Percentiles rank a stretch among this genome's conserved stretches.
Evolutionary conservation across 768 basidiomycete species (phyloP).

Genomic region (Termitomyces sp.): DNA sequence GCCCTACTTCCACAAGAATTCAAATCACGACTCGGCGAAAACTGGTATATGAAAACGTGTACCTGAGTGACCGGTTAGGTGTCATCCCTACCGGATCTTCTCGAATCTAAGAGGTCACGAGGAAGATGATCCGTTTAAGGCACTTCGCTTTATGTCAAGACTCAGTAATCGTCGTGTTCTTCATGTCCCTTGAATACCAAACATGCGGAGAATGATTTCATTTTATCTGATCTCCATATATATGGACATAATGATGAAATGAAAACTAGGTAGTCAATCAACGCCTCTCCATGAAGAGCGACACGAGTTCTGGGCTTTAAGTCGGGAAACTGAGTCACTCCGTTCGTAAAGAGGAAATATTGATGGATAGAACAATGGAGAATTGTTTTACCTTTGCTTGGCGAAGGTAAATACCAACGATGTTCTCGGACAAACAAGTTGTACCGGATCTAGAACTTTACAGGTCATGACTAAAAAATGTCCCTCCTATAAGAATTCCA

Average conservation of each 20-base stretch:
- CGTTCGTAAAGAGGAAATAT: background rate
- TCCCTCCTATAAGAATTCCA: background rate
- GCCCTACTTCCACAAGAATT: too few species aligned
- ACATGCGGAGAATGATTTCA: conserved; percentile 31
- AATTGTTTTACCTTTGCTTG: background rate
- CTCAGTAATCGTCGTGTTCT: background rate
- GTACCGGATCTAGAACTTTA: background rate
- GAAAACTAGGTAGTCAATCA: background rate
- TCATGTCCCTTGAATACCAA: conserved; percentile 16
- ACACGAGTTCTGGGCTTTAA: background rate
- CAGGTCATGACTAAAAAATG: too few species aligned
- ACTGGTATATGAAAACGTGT: too few species aligned
- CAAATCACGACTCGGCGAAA: too few species aligned
- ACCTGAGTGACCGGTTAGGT: background rate
- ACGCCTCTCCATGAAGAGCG: background rate
- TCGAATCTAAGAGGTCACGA: conserved; percentile 26
- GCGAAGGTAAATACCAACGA: background rate
- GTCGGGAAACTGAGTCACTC: background rate
- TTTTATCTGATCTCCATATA: conserved; percentile 24
- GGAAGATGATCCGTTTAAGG: conserved; percentile 29
- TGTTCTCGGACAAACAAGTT: background rate
- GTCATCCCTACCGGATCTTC: conserved; percentile 21
- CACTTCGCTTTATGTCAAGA: conserved; percentile 19
- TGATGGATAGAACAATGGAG: background rate
- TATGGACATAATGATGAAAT: background rate